Conservation (phyloP, 1,284 basidiomycete genomes). For the Puccinia novopanici region DNA sequence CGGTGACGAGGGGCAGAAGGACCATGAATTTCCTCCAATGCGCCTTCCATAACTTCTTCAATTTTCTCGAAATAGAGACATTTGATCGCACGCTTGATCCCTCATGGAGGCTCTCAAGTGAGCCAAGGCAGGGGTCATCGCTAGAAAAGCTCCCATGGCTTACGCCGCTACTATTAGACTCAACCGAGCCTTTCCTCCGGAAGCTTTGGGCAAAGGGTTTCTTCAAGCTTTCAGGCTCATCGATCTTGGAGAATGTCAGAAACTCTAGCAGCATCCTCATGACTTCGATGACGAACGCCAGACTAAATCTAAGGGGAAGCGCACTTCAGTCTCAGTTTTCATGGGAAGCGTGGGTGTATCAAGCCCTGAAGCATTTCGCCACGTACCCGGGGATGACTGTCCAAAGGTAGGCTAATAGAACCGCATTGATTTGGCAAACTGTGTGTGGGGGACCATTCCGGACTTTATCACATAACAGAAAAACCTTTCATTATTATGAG, state of each 20-base stretch:
- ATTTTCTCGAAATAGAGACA: neutral
- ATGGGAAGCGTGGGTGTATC: neutral
- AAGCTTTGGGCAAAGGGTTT: neutral
- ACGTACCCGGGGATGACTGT: slow-evolving; percentile 33
- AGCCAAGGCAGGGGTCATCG: neutral
- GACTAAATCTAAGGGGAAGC: slow-evolving; percentile 10
- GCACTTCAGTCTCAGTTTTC: neutral
- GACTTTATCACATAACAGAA: slow-evolving; percentile 14
- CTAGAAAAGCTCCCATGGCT: slow-evolving; percentile 4
- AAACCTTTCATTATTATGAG: neutral
- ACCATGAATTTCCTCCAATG: slow-evolving; percentile 14
- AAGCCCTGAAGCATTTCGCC: too few relatives aligned
- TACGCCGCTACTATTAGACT: neutral
- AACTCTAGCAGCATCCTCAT: slow-evolving; percentile 35
- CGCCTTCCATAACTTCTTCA: slow-evolving; percentile 1
- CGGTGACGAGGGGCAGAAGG: slow-evolving; percentile 9
- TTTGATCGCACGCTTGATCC: neutral
- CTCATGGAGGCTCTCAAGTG: neutral
- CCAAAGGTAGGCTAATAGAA: slow-evolving; percentile 46
- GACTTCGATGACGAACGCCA: slow-evolving; percentile 37
- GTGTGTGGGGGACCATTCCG: slow-evolving; percentile 31
- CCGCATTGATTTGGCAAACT: slow-evolving; percentile 42
- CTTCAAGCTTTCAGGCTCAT: neutral
- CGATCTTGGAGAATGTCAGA: neutral
- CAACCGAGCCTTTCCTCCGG: slow-evolving; percentile 19